Evolutionary conservation across 2,329 filamentous ascomycete species (phyloP).

Genomic region (Aspergillus piperis): DNA sequence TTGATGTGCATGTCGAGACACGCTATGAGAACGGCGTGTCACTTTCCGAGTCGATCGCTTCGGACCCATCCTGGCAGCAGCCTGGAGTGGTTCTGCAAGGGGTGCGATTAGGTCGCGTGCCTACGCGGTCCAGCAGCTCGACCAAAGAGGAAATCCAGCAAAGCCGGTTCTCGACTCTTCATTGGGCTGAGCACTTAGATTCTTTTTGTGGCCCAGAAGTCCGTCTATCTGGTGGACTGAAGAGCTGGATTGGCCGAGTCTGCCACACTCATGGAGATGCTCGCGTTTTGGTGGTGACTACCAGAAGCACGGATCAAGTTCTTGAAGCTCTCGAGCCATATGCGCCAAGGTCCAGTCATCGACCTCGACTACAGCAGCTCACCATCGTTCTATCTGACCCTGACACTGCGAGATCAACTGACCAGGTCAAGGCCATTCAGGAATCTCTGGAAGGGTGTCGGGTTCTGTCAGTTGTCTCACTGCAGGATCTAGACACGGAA

Average conservation of each 20-base stretch:
- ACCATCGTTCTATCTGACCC: neutral
- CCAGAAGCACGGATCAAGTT: neutral
- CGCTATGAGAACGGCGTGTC: neutral
- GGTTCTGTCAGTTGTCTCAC: neutral
- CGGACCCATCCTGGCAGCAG: constrained; percentile 16
- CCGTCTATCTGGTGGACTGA: neutral
- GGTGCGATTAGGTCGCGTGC: constrained; percentile 23
- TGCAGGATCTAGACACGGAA: neutral
- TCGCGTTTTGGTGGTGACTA: neutral
- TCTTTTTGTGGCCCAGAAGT: neutral
- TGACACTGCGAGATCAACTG: neutral
- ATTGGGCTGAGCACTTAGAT: neutral
- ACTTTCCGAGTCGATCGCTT: constrained; percentile 19
- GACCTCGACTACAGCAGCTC: neutral
- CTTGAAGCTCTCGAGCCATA: neutral
- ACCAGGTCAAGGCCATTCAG: neutral
- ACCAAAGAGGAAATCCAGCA: neutral
- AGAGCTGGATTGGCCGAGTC: neutral
- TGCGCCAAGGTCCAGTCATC: neutral
- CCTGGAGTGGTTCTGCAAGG: constrained; percentile 24
- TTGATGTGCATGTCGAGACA: constrained; percentile 14
- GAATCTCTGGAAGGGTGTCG: neutral
- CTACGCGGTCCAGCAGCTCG: constrained; percentile 6
- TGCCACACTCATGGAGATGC: neutral
- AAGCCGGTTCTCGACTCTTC: neutral